A percentile compares a stretch with the other conserved stretches of the same genome.
Evolutionary conservation across 2,329 filamentous ascomycete species (phyloP).

Genomic region (Aspergillus fischeri): DNA sequence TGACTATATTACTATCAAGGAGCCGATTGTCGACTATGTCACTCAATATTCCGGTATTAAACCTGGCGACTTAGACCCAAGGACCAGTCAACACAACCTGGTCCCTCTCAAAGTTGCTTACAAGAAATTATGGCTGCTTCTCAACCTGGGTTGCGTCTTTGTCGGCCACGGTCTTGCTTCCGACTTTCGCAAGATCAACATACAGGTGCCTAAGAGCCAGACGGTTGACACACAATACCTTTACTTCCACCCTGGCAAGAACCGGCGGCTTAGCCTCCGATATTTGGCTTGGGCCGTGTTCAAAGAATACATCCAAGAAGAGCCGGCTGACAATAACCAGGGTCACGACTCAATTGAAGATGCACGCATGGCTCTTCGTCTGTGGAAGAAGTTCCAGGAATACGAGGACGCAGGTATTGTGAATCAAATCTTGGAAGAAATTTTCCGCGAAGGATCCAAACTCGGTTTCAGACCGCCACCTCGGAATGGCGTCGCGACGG

Average conservation of each 20-base stretch:
- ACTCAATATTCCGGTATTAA: conserved; percentile 92
- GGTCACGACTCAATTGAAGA: conserved; percentile 93
- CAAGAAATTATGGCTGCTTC: conserved; percentile 95
- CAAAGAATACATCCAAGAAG: conserved; percentile 88
- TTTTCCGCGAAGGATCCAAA: conserved; percentile 65
- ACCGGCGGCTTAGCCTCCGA: conserved; percentile 83
- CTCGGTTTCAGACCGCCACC: conserved; percentile 56
- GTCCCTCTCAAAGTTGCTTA: conserved; percentile 87
- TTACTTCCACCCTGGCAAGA: conserved; percentile 75
- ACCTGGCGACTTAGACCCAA: conserved; percentile 75
- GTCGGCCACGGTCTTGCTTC: conserved; percentile 90
- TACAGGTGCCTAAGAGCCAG: conserved; percentile 84
- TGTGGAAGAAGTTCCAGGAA: conserved; percentile 87
- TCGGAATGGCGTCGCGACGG: conserved; percentile 29
- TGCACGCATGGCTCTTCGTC: conserved; percentile 79
- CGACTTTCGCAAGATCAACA: conserved; percentile 97
- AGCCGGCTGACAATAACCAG: conserved; percentile 50
- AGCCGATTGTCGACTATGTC: conserved; percentile 90
- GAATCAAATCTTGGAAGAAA: conserved; percentile 78
- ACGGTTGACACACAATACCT: conserved; percentile 92
- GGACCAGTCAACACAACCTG: conserved; percentile 73
- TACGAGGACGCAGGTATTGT: conserved; percentile 81
- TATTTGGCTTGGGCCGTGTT: conserved; percentile 90
- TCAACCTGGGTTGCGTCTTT: conserved; percentile 92
- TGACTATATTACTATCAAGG: conserved; percentile 89